Evolutionary conservation across 805 yeast genomes (phyloP).

Genomic region (Myxozyma geophila): DNA sequence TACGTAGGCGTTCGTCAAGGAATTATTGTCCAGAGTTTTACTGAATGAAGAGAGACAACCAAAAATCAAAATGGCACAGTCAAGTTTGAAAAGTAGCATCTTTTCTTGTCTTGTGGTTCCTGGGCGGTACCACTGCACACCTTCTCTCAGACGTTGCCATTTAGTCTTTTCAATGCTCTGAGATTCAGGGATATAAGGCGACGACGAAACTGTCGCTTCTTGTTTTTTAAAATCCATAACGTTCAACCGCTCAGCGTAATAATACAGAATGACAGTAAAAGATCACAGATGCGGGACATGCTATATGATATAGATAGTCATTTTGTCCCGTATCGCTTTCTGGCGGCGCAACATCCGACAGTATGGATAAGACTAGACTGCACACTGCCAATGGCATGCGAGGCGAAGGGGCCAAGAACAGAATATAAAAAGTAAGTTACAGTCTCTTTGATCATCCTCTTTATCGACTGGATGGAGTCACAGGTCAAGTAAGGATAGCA

Average conservation of each 20-base stretch:
- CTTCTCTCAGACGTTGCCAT: constrained; percentile 27
- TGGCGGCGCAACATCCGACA: neutral
- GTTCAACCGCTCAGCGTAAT: neutral
- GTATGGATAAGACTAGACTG: neutral
- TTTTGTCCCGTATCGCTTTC: neutral
- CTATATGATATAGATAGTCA: neutral
- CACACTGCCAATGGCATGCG: too few relatives aligned
- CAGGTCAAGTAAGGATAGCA: neutral
- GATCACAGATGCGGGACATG: neutral
- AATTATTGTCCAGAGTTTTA: constrained; percentile 58
- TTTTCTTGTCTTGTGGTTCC: constrained; percentile 40
- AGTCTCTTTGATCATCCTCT: too few relatives aligned
- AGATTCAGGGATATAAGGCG: neutral
- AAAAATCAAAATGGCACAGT: constrained; percentile 44
- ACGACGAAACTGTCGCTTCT: neutral
- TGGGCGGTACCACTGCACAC: constrained; percentile 43
- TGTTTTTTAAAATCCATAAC: neutral
- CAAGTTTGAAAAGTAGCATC: constrained; percentile 46
- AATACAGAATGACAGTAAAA: neutral
- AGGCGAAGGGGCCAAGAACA: too few relatives aligned
- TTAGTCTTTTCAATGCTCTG: constrained; percentile 12
- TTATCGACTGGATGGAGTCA: too few relatives aligned
- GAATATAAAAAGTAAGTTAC: too few relatives aligned
- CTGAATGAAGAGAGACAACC: constrained; percentile 49
- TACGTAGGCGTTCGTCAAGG: constrained; percentile 58